Evolutionary conservation across 2,329 filamentous ascomycete genomes (phyloP), one percentile per base, ranked within the genome.

Genomic region (Corinectria fuckeliana): DNA sequence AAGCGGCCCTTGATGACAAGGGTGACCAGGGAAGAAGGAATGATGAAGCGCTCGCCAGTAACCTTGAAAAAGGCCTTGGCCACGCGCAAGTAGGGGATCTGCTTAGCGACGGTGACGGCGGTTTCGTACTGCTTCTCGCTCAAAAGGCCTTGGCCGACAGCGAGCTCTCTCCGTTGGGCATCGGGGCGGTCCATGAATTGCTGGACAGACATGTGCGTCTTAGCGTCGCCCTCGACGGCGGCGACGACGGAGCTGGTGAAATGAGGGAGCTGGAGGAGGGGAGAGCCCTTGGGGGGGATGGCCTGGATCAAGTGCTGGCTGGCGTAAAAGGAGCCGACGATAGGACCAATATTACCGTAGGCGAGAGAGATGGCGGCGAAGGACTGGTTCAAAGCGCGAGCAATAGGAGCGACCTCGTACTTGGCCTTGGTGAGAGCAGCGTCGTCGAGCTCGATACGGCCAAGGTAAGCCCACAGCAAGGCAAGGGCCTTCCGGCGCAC

Each of bases 41-140:
- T 96, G 72, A 99, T 92, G 75, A 90, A 91, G 66, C 91, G 91
- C 79, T 99, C 96, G 73, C 95, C 95, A 51, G 92, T 89, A 44
- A 99, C 96, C 82, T 99, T 99, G 87, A 99, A 99, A 79, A 97
- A 99, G 7, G 93, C 92, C 79, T 93, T 96, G 72, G 92, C 92
- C 10, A 99, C 88, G 58, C 91, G 86, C 55, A 99, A 83, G 64
- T 88, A 86, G 1, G 95, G 95, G 25, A 99, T 83, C 77, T 97
- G 92, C 69, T 88, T 87, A 25, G 93, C 93, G 26, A 97, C 90
- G 45, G 79, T 78, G 60, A 97, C 82, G 34, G 90, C 91, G 39
- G 88, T 85, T 64, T 86, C 81, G 77, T 97, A 97, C 75, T 97
- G 87, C 60, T 85, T 77, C 66, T 92, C 88, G 4, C 85, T 88